Base-by-base conservation (phyloP, 176 grass and related monocot species). In the Urochloa ruziziensis region DNA sequence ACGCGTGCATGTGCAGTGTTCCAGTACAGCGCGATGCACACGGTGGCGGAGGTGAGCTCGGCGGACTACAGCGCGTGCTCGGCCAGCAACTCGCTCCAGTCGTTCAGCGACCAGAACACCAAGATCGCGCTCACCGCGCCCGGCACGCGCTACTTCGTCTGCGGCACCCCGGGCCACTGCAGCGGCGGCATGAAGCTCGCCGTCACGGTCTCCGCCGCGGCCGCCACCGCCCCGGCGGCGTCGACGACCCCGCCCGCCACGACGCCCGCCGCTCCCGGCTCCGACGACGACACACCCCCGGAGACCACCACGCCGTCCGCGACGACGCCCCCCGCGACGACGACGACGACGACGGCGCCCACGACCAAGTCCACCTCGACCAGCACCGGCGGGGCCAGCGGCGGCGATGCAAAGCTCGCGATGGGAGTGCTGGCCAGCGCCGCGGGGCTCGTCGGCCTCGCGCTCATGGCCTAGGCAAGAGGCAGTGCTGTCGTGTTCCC, bases 61-160 rank as follows among this genome's bases (percentile, higher is more conserved):
- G 10, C 89, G 17, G 92, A 98, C 88, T 95, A 91, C 86, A 86
- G 72, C 73, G 86, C 89, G 3, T 98, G 95, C 92, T 98, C 95
- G 0, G n/a, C 86, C 14, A 62, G 79, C 82, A 95, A 90, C 82
- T 86, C 93, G 48, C 86, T 95, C 56, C 75, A 95, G 53, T 91
- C 87, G 19, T 95, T 78, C 91, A 95, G 79, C 73, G 91, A 98
- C 67, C 91, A 98, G 84, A 94, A 91, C 91, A 98, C 89, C 54
- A 95, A 88, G 91, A 83, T 98, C 91, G 68, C 70, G 23, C 95
- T 98, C 53, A 80, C 86, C 25, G 86, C 83, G 59, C 35, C 95
- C 10, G 95, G 95, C 28, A 93, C 84, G 21, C 93, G 92, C 48
- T 98, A 98, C 90, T 98, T 98, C 95, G 88, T 98, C 82, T 98